Conservation (phyloP, 2,329 filamentous ascomycete genomes). For the Fusarium sp. region DNA sequence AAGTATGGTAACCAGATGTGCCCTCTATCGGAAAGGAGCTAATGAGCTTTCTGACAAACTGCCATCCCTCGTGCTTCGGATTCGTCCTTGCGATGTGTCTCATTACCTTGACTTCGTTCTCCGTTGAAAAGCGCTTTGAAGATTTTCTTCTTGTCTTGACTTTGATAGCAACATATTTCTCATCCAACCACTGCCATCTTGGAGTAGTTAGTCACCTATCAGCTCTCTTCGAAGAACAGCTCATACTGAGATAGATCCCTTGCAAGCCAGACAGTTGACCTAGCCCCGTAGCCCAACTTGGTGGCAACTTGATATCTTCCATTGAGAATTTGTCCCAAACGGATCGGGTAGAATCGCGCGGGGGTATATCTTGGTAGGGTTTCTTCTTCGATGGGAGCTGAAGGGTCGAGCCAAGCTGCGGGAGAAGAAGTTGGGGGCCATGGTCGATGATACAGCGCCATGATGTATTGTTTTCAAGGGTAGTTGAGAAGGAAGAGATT, state of each 20-base stretch:
- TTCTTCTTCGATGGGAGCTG: slow-evolving; percentile 33
- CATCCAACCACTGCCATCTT: slow-evolving; percentile 43
- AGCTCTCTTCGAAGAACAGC: background rate
- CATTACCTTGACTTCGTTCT: slow-evolving; percentile 36
- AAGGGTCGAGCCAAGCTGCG: slow-evolving; percentile 29
- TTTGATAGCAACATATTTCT: slow-evolving; percentile 44
- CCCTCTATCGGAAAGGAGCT: slow-evolving; percentile 29
- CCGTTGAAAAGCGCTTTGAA: background rate
- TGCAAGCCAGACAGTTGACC: slow-evolving; percentile 45
- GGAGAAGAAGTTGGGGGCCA: slow-evolving; percentile 14
- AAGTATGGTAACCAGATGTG: slow-evolving; percentile 20
- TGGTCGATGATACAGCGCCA: slow-evolving; percentile 12
- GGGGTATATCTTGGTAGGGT: slow-evolving; percentile 30
- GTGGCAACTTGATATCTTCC: slow-evolving; percentile 39
- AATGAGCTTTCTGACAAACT: slow-evolving; percentile 39
- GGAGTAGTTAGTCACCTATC: background rate
- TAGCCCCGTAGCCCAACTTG: slow-evolving; percentile 40
- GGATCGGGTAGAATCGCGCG: slow-evolving; percentile 32
- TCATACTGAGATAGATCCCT: slow-evolving; percentile 35
- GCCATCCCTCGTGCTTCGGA: slow-evolving; percentile 29
- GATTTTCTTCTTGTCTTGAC: slow-evolving; percentile 21
- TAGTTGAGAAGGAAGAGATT: background rate
- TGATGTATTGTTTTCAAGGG: background rate
- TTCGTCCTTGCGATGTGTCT: slow-evolving; percentile 27
- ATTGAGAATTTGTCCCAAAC: slow-evolving; percentile 32